Conservation (phyloP, 257 asterid genomes). For the Linaria vulgaris region DNA sequence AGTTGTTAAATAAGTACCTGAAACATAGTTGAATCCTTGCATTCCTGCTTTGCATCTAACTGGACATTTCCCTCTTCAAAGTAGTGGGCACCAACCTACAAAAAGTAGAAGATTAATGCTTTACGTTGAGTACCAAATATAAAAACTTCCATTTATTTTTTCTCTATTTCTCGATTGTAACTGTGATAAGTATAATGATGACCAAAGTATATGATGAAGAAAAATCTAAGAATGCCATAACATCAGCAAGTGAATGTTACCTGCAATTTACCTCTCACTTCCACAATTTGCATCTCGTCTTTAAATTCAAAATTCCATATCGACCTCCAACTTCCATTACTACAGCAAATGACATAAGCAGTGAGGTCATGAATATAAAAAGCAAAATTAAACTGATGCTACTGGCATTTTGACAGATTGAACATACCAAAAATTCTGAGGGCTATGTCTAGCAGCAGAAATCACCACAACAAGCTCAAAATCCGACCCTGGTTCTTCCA, state of each 20-base stretch:
- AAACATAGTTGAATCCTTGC: conserved; percentile 78
- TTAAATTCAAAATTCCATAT: conserved; percentile 72
- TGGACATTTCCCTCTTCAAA: conserved; percentile 99
- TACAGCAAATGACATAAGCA: conserved; percentile 32
- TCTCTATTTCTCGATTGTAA: background rate
- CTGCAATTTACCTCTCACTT: conserved; percentile 77
- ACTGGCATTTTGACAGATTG: conserved; percentile 12
- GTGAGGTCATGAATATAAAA: conserved; percentile 19
- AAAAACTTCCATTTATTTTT: background rate
- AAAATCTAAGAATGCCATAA: conserved; percentile 17
- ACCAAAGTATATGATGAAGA: conserved; percentile 1
- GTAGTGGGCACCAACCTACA: conserved; percentile 95
- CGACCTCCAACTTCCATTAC: conserved; percentile 98
- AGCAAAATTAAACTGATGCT: conserved; percentile 23
- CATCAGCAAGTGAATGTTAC: conserved; percentile 40
- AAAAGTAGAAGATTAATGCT: conserved; percentile 22
- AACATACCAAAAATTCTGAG: conserved; percentile 89
- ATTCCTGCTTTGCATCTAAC: conserved; percentile 80
- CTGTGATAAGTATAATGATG: conserved; percentile 2
- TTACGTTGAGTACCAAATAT: background rate
- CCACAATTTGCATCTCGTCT: conserved; percentile 74
- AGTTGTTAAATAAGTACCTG: conserved; percentile 54
- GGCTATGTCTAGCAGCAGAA: conserved; percentile 89
- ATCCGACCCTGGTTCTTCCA: conserved; percentile 78
- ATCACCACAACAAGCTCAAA: conserved; percentile 92